phyloP scores from a whole-genome alignment of 2,329 filamentous ascomycete genomes.

The Arthrobotrys megalospora region DNA sequence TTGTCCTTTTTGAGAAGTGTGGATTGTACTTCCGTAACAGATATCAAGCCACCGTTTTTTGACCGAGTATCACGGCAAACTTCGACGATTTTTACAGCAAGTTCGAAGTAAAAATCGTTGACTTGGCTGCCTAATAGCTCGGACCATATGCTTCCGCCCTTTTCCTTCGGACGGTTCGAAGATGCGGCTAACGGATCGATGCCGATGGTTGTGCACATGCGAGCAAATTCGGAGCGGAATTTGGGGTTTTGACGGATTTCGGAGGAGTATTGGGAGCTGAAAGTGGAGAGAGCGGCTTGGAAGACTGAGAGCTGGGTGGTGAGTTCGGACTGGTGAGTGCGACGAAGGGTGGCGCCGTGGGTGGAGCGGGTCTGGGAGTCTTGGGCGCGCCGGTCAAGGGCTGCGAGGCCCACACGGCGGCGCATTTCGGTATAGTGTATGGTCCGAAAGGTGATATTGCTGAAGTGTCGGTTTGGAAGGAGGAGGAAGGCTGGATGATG shows the following conservation, averaged over 20 bases:
- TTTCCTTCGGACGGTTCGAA: slow-evolving; percentile 70
- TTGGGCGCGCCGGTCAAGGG: slow-evolving; percentile 83
- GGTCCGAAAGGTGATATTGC: not conserved
- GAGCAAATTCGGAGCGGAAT: slow-evolving; percentile 96
- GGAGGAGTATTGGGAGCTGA: slow-evolving; percentile 92
- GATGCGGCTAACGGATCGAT: slow-evolving; percentile 88
- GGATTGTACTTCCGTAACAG: slow-evolving; percentile 83
- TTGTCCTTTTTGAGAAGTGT: slow-evolving; percentile 75
- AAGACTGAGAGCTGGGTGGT: slow-evolving; percentile 96
- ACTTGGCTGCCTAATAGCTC: slow-evolving; percentile 91
- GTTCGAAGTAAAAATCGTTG: slow-evolving; percentile 98
- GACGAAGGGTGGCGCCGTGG: slow-evolving; percentile 83
- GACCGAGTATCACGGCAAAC: slow-evolving; percentile 86
- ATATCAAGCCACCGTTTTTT: slow-evolving; percentile 94
- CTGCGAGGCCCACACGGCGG: slow-evolving; percentile 89
- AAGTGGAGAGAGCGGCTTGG: slow-evolving; percentile 93
- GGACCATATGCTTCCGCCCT: slow-evolving; percentile 82
- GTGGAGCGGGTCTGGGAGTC: slow-evolving; percentile 55
- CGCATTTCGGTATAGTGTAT: slow-evolving; percentile 69
- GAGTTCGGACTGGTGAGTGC: slow-evolving; percentile 85
- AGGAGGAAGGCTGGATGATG: not conserved
- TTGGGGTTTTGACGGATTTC: slow-evolving; percentile 95
- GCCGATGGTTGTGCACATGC: slow-evolving; percentile 97
- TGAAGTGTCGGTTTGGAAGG: not conserved
- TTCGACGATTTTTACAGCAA: slow-evolving; percentile 95